These are phyloP conservation scores for Nakazawaea anatomiae DNA, from an alignment of 805 yeast species.

Conservation along the genomic window DNA sequence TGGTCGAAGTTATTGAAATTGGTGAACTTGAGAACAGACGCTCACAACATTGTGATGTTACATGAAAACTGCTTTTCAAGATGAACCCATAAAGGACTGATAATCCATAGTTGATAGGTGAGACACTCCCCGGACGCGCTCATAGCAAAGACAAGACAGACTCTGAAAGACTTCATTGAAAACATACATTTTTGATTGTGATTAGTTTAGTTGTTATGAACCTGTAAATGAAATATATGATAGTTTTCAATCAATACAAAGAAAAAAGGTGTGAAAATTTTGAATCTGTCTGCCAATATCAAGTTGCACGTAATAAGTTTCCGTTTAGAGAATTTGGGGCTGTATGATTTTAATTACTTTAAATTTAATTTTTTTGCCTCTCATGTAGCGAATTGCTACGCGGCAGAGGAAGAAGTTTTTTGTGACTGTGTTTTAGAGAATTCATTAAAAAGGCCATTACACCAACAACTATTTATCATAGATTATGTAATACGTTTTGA, in stretches of 20 bases:
- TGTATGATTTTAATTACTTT: not conserved
- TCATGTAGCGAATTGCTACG: no score
- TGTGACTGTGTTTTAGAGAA: not conserved
- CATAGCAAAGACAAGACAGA: not conserved
- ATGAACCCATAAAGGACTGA: no score
- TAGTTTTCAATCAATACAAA: not conserved
- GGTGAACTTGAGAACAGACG: no score
- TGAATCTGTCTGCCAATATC: constrained; percentile 3
- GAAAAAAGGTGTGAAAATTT: constrained; percentile 7
- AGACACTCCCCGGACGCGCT: no score
- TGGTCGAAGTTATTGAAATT: no score
- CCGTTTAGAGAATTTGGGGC: not conserved
- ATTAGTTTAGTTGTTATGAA: constrained; percentile 3
- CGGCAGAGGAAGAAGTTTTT: not conserved
- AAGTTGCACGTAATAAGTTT: not conserved
- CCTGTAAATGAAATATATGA: not conserved
- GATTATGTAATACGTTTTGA: no score
- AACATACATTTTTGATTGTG: constrained; percentile 8
- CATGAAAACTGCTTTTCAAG: no score
- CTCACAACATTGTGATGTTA: no score
- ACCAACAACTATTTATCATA: not conserved
- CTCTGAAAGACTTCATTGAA: not conserved
- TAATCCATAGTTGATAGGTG: no score
- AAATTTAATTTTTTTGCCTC: not conserved
- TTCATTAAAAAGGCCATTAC: not conserved